Evolutionary conservation across 352 stramenopile species (phyloP), one percentile per base, ranked within the genome.

Genomic region (Pythium grandisporangium): DNA sequence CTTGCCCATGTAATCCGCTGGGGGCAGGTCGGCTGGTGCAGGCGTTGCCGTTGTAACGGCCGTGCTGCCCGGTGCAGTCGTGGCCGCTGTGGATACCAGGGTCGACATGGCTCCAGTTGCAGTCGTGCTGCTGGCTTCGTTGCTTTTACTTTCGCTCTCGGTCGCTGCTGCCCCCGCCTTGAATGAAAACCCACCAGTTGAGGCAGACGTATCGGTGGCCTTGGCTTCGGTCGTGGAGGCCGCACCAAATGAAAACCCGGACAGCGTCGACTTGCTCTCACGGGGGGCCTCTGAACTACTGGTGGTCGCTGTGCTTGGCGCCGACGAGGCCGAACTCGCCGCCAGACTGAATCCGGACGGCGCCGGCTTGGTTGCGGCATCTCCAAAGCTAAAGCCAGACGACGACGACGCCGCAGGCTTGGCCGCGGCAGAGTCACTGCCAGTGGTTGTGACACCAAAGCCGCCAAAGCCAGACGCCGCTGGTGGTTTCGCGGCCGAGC

Each of bases 1-100:
- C 42, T 78, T 75, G 36, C 77, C 77, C 61, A 87, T 84, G 57
- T 91, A 93, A 47, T 89, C 75, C 30, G 77, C 80, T 13, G 80
- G 80, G 7, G 77, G 75, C 41, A 84, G 70, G 14, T 90, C 71
- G 12, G 62, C 70, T 36, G 56, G 47, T 12, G 73, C 66, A 21
- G 49, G 43, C n/a, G 64, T 45, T 7, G 58, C 51, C 27, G 58
- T 30, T 22, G 54, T 30, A 32, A 45, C 13, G 5, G 27, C 8
- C 2, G 36, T 42, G 19, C 29, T 38, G 11, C 50, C 30, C 1
- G 55, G 34, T 21, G 48, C 21, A 5, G 72, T 53, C 2, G 46
- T 30, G 11, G 37, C n/a, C 33, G 51, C 16, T 24, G 51, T 17
- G 16, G 51, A 42, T 24, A n/a, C n/a, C n/a, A n/a, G n/a, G n/a